These are phyloP conservation scores for Stagonosporopsis chrysanthemi DNA, from an alignment of 2,329 filamentous ascomycete species.

Conservation along the genomic window DNA sequence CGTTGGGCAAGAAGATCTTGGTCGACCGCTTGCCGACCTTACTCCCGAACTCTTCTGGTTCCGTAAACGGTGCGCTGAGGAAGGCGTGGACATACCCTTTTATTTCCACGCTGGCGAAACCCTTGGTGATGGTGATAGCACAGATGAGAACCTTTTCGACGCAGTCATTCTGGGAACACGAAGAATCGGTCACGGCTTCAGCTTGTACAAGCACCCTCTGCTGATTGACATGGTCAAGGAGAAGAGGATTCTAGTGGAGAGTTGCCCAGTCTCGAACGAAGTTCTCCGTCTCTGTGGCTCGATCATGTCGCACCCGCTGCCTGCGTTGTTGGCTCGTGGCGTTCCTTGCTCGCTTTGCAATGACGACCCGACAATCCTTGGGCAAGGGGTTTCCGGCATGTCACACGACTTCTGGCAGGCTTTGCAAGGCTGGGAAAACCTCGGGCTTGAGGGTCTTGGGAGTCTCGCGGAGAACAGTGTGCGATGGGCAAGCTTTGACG, in stretches of 20 bases:
- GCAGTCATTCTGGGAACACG: constrained; percentile 85
- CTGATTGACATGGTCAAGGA: constrained; percentile 89
- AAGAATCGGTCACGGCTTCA: constrained; percentile 88
- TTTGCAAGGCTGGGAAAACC: constrained; percentile 88
- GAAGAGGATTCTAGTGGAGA: constrained; percentile 85
- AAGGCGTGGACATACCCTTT: constrained; percentile 84
- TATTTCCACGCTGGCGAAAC: constrained; percentile 96
- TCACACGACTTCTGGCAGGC: constrained; percentile 96
- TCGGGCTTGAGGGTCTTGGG: constrained; percentile 85
- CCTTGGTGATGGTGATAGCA: constrained; percentile 76
- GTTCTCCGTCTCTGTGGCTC: constrained; percentile 79
- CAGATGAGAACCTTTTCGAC: constrained; percentile 88
- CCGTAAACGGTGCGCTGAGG: constrained; percentile 79
- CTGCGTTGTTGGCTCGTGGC: constrained; percentile 82
- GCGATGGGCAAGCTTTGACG: constrained; percentile 87
- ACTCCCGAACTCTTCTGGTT: constrained; percentile 94
- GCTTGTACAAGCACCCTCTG: constrained; percentile 88
- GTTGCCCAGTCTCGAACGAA: constrained; percentile 91
- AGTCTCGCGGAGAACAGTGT: constrained; percentile 92
- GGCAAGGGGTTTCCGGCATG: constrained; percentile 81
- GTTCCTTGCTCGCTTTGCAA: constrained; percentile 86
- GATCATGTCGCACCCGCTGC: constrained; percentile 80
- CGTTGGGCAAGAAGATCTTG: constrained; percentile 85
- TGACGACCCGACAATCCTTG: constrained; percentile 88
- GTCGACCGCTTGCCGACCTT: constrained; percentile 76